Percentiles rank a stretch among this genome's conserved stretches.
These are phyloP conservation scores for Aspergillus conjunctus DNA, from an alignment of 495 filamentous ascomycete genomes.

Conservation along the genomic window DNA sequence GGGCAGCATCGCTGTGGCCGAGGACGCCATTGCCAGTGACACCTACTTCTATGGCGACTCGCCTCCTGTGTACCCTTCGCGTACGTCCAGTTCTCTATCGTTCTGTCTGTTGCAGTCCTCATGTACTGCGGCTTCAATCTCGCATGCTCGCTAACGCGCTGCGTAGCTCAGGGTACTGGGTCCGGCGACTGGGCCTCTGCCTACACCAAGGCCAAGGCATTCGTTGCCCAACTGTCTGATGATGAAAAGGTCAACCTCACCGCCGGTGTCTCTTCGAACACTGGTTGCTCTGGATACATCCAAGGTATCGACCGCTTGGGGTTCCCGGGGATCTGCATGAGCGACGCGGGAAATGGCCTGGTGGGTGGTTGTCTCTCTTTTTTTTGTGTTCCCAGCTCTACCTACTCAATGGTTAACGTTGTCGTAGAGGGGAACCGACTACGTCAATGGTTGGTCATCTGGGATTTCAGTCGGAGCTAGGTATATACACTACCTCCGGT, in stretches of 20 bases:
- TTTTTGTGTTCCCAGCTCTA: background rate
- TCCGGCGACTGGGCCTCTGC: conserved; percentile 58
- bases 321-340: conserved; percentile 64
- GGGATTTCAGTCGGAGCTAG: conserved; percentile 58
- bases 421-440: conserved; percentile 53
- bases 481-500: conserved; percentile 11
- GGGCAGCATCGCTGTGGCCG: background rate
- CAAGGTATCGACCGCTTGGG: conserved; percentile 51
- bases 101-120: too few species aligned
- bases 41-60: conserved; percentile 58
- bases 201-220: conserved; percentile 48
- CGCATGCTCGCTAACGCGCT: background rate
- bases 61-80: conserved; percentile 57
- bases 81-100: conserved; percentile 22
- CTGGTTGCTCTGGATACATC: conserved; percentile 62
- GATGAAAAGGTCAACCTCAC: conserved; percentile 62
- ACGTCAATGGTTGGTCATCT: conserved; percentile 57
- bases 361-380: conserved; percentile 21
- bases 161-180: conserved; percentile 41
- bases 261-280: conserved; percentile 52
- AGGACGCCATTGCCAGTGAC: conserved; percentile 26
- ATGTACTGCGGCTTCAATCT: background rate
- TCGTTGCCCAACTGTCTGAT: conserved; percentile 59
- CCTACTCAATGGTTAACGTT: background rate
- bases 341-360: conserved; percentile 65